Conservation (phyloP, 2,329 filamentous ascomycete genomes). For the Coleophoma crateriformis region DNA sequence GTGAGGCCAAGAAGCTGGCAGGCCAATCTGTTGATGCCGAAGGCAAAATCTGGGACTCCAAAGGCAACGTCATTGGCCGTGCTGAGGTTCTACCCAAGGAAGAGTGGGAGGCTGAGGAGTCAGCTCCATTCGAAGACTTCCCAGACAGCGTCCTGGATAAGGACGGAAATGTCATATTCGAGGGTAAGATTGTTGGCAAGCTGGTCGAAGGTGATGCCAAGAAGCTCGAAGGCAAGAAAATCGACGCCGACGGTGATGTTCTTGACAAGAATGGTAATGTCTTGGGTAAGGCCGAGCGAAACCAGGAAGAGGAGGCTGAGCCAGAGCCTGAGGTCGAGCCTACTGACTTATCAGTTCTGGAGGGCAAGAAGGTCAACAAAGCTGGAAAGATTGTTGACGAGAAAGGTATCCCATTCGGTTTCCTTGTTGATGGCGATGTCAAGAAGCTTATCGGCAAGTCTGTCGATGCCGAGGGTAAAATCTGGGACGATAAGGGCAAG, state of each 20-base stretch:
- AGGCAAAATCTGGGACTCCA: slow-evolving; percentile 67
- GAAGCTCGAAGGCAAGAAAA: slow-evolving; percentile 57
- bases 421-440: slow-evolving; percentile 56
- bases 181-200: slow-evolving; percentile 49
- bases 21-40: slow-evolving; percentile 61
- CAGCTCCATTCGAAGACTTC: slow-evolving; percentile 52
- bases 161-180: slow-evolving; percentile 45
- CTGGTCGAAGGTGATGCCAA: slow-evolving; percentile 59
- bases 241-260: slow-evolving; percentile 80
- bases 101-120: slow-evolving; percentile 42
- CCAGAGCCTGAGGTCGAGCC: slow-evolving; percentile 11
- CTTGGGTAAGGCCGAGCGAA: slow-evolving; percentile 29
- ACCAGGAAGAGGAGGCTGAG: slow-evolving; percentile 25
- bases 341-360: slow-evolving; percentile 42
- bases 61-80: slow-evolving; percentile 61
- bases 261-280: slow-evolving; percentile 67
- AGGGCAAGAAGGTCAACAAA: slow-evolving; percentile 53
- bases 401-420: slow-evolving; percentile 50
- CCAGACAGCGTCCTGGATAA: slow-evolving; percentile 45
- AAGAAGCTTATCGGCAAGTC: slow-evolving; percentile 60
- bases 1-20: slow-evolving; percentile 51
- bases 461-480: slow-evolving; percentile 60
- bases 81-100: slow-evolving; percentile 57
- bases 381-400: slow-evolving; percentile 50
- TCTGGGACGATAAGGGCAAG: slow-evolving; percentile 67